Base-by-base conservation (phyloP, 805 yeast genomes). In the Yamadazyma sp. region DNA sequence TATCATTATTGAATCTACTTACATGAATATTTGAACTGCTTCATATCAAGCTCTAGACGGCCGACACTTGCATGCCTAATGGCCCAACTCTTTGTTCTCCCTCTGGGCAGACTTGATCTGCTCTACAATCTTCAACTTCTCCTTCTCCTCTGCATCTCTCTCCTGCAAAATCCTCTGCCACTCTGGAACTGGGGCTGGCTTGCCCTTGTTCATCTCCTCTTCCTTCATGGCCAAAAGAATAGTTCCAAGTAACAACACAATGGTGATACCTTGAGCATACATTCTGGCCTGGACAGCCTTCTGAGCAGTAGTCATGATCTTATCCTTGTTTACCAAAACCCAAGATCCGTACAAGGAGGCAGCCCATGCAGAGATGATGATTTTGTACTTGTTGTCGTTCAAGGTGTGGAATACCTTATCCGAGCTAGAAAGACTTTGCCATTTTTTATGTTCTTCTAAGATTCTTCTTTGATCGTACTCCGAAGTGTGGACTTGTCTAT, bases 221-320 rank as follows among this genome's bases (percentile, higher is more conserved):
- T 83, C 88, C 46, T 78, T 81, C 62, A 80, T 73, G 30, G 81
- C 70, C 47, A 82, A 62, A 35, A 80, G 79, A 53, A 87, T 73
- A 0, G 93, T 78, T 15, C 80, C 88, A 38, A 86, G 60, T 47
- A 86, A 64, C 44, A 86, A 64, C 8, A 75, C 74, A 37, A 87
- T 89, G 1, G 95, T 84, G 38, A 84, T 62, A 47, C 83, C 85
- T 61, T 87, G 95, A 8, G 95, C 95, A 56, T 86, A 86, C 84
- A 86, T 86, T 75, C 95, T 80, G 21, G 95, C 95, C 57, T 83
- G 90, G 22, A 84, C 93, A 33, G 84, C 77, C 59, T 84, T 87
- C 64, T 87, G 95, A 4, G 93, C 64, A 46, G 71, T 74, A 38
- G 86, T 76, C 82, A 87, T 75, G 56, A 80, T 67, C 46, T 79